Conservation (phyloP, 805 yeast species). For the Zygotorulaspora florentina region DNA sequence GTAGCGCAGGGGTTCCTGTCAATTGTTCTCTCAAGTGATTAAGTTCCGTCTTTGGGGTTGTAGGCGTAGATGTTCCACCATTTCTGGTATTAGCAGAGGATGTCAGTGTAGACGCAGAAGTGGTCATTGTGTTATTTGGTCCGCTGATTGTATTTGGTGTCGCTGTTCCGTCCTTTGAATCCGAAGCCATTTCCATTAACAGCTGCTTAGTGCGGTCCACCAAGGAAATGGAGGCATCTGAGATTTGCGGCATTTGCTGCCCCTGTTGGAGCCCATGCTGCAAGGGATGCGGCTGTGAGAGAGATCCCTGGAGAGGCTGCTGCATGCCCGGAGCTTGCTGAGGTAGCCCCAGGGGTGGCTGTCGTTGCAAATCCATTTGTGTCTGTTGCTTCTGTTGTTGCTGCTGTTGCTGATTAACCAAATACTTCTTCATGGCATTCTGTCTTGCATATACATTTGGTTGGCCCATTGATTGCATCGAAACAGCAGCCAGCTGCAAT, state of each 20-base stretch:
- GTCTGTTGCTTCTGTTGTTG: slow-evolving; percentile 14
- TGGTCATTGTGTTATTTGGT: slow-evolving; percentile 4
- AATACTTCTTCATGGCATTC: slow-evolving; percentile 36
- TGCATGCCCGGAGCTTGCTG: slow-evolving; percentile 5
- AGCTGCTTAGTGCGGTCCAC: slow-evolving; percentile 34
- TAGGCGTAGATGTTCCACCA: slow-evolving; percentile 32
- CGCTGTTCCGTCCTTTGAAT: slow-evolving; percentile 8
- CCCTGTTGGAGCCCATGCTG: slow-evolving; percentile 8
- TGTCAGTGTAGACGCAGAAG: slow-evolving; percentile 14
- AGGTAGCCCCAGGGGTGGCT: slow-evolving; percentile 4
- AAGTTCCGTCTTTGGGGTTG: slow-evolving; percentile 32
- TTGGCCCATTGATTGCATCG: slow-evolving; percentile 34
- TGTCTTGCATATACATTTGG: slow-evolving; percentile 38
- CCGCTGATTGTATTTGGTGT: slow-evolving; percentile 1
- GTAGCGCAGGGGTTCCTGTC: slow-evolving; percentile 27
- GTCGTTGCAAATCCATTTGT: slow-evolving; percentile 4
- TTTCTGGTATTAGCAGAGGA: slow-evolving; percentile 17
- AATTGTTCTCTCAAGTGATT: slow-evolving; percentile 22
- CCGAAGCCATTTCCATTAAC: slow-evolving; percentile 31
- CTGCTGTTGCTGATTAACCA: slow-evolving; percentile 26
- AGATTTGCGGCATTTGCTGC: slow-evolving; percentile 19
- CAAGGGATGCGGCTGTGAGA: slow-evolving; percentile 5
- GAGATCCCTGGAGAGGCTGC: slow-evolving; percentile 2
- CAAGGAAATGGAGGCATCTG: slow-evolving; percentile 31
- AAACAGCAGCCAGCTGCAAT: slow-evolving; percentile 32